phyloP scores from a whole-genome alignment of 352 stramenopile genomes.

The Phytophthora citricola region DNA sequence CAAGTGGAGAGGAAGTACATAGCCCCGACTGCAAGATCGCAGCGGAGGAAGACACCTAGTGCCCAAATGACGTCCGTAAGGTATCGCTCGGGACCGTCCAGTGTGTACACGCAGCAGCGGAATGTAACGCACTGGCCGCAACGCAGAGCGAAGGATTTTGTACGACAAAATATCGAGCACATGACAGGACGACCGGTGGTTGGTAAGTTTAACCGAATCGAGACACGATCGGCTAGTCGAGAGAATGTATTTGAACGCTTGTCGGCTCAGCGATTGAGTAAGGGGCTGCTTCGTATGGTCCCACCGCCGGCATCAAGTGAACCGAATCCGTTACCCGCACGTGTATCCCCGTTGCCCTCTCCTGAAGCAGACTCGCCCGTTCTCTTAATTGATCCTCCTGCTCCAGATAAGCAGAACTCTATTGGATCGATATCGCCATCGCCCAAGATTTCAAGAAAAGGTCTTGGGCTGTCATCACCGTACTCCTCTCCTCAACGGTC shows the following conservation, averaged over 20 bases:
- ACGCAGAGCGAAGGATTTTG: conserved; percentile 52
- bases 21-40: not conserved
- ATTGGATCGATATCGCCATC: conserved; percentile 12
- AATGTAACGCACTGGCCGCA: conserved; percentile 28
- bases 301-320: conserved; percentile 4
- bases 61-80: conserved; percentile 5
- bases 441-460: conserved; percentile 4
- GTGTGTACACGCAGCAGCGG: conserved; percentile 36
- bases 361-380: conserved; percentile 12
- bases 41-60: conserved; percentile 1
- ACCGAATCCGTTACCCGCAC: not conserved
- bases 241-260: conserved; percentile 59
- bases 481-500: conserved; percentile 32
- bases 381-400: conserved; percentile 23
- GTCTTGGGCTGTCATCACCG: conserved; percentile 17
- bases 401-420: conserved; percentile 23
- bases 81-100: conserved; percentile 34
- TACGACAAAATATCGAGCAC: conserved; percentile 64
- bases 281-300: conserved; percentile 19
- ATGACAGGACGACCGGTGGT: conserved; percentile 41
- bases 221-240: not conserved
- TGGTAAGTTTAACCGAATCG: not conserved
- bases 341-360: conserved; percentile 17
- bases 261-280: conserved; percentile 30
- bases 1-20: conserved; percentile 12